phyloP scores from a whole-genome alignment of 1,284 basidiomycete species.

The Mixia osmundae region DNA sequence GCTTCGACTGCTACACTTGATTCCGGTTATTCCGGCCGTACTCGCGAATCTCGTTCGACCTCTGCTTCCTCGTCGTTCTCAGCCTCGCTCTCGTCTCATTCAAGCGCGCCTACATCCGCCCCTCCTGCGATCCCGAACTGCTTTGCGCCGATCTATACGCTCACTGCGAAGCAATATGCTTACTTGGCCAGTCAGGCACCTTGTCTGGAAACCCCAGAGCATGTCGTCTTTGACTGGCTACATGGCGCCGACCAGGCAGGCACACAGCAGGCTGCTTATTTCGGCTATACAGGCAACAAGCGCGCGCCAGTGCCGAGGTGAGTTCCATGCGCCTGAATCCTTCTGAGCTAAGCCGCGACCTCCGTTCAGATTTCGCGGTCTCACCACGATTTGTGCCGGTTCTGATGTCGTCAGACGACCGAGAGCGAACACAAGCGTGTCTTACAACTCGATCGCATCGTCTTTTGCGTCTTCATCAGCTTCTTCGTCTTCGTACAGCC shows the following conservation, averaged over 20 bases:
- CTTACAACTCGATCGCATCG: constrained; percentile 5
- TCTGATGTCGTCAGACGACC: not conserved
- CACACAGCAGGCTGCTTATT: constrained; percentile 49
- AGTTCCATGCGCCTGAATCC: too few relatives aligned
- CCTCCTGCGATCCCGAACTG: too few relatives aligned
- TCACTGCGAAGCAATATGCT: constrained; percentile 2
- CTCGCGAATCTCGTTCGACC: constrained; percentile 12
- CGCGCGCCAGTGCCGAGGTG: constrained; percentile 13
- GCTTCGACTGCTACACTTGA: not conserved
- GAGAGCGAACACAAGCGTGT: not conserved
- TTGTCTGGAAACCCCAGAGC: constrained; percentile 27
- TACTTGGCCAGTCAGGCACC: not conserved
- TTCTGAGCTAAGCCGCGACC: too few relatives aligned
- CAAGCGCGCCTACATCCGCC: too few relatives aligned
- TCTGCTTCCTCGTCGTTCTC: constrained; percentile 11
- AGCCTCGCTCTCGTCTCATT: constrained; percentile 10
- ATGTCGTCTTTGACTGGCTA: constrained; percentile 55
- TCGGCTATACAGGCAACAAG: constrained; percentile 27
- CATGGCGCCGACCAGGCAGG: constrained; percentile 59
- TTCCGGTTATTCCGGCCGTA: not conserved
- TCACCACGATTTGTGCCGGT: constrained; percentile 1
- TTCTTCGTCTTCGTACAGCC: constrained; percentile 5
- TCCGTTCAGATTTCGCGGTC: constrained; percentile 2
- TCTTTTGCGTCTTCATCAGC: constrained; percentile 8
- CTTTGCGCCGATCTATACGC: too few relatives aligned